A percentile compares a stretch with the other conserved stretches of the same genome.
Evolutionary conservation across 2,329 filamentous ascomycete genomes (phyloP).

Genomic region (Colletotrichum australisinense): DNA sequence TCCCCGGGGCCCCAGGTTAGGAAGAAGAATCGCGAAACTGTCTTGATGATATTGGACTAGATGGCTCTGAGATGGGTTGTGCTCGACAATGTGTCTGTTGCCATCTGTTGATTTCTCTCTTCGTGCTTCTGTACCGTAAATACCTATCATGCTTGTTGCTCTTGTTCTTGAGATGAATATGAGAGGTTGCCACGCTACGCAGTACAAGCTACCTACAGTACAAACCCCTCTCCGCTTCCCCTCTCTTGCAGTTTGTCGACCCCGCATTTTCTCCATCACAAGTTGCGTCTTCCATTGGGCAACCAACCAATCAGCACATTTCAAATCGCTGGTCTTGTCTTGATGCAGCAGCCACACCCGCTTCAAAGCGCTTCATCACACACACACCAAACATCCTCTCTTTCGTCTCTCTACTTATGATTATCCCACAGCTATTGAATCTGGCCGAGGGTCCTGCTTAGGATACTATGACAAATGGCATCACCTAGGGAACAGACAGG

Average conservation of each 20-base stretch:
- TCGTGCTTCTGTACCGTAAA: too few relatives aligned
- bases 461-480: constrained; percentile 19
- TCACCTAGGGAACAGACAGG: constrained; percentile 16
- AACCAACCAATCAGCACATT: constrained; percentile 3
- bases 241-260: constrained; percentile 13
- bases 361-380: constrained; percentile 27
- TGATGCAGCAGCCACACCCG: constrained; percentile 26
- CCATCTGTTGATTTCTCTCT: neutral
- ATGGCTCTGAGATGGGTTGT: neutral
- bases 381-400: neutral
- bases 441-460: constrained; percentile 1
- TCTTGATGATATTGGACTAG: too few relatives aligned
- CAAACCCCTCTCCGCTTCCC: constrained; percentile 10
- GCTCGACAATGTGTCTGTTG: neutral
- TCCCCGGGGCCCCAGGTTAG: neutral
- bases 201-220: too few relatives aligned
- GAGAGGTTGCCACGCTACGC: neutral
- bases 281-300: constrained; percentile 9
- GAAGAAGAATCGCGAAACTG: too few relatives aligned
- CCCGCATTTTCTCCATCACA: constrained; percentile 33
- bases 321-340: neutral
- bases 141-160: neutral
- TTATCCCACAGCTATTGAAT: neutral
- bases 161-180: too few relatives aligned
- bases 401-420: too few relatives aligned